Evolutionary conservation across 352 stramenopile species (phyloP).

Genomic region (Phytophthora tentaculata): DNA sequence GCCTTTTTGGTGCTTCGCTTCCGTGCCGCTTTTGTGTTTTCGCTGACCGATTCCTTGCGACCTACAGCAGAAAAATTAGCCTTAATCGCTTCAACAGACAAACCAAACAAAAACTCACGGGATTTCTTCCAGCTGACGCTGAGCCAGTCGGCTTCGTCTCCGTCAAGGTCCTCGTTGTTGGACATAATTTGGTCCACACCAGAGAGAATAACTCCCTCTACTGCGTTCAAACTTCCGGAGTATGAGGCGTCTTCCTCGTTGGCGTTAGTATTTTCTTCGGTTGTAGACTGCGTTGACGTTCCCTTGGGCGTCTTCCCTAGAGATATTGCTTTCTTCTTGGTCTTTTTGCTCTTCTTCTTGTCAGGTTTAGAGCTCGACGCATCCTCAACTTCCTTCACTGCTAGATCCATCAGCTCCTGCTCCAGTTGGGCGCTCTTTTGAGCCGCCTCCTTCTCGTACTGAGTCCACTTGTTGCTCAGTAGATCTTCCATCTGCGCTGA

Average conservation of each 20-base stretch:
- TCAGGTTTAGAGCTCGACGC: slow-evolving; percentile 25
- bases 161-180: slow-evolving; percentile 1
- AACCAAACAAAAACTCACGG: slow-evolving; percentile 29
- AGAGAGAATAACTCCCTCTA: not conserved
- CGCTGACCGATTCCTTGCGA: slow-evolving; percentile 26
- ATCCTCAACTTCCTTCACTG: slow-evolving; percentile 18
- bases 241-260: not conserved
- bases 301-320: not conserved
- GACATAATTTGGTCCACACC: not conserved
- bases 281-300: not conserved
- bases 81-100: not conserved
- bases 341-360: slow-evolving; percentile 55
- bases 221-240: not conserved
- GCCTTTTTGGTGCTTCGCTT: slow-evolving; percentile 9
- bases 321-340: slow-evolving; percentile 40
- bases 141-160: slow-evolving; percentile 29
- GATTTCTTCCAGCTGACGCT: slow-evolving; percentile 38
- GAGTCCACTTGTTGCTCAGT: slow-evolving; percentile 26
- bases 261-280: not conserved
- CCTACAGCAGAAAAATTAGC: slow-evolving; percentile 21
- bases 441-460: slow-evolving; percentile 29
- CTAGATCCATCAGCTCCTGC: slow-evolving; percentile 36
- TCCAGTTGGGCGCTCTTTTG: slow-evolving; percentile 32
- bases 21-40: slow-evolving; percentile 8
- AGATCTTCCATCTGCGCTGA: slow-evolving; percentile 38